Percentiles rank a stretch among this genome's conserved stretches.
phyloP scores from a whole-genome alignment of 495 filamentous ascomycete species.

The Aspergillus campestris region DNA sequence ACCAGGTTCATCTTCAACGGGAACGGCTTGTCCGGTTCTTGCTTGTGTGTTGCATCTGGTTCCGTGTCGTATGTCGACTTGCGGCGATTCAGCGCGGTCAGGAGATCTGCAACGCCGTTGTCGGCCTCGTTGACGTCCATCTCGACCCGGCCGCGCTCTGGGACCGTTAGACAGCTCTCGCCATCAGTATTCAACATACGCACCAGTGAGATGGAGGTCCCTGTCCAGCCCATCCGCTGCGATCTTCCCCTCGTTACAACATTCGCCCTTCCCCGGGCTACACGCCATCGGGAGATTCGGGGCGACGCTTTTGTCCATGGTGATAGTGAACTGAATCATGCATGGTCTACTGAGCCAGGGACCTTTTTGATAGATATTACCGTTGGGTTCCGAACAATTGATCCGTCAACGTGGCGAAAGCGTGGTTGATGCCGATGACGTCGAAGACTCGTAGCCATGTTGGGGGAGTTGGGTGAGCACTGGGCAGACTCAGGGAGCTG shows the following conservation, averaged over 20 bases:
- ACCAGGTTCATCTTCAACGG: conserved; percentile 61
- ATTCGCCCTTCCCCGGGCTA: not conserved
- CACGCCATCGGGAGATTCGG: not conserved
- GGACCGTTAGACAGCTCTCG: not conserved
- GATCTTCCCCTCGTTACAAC: not conserved
- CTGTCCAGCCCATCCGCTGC: not conserved
- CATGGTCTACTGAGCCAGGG: too few species aligned
- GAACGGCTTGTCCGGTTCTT: conserved; percentile 31
- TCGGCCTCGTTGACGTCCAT: not conserved
- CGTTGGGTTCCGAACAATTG: too few species aligned
- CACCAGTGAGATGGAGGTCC: not conserved
- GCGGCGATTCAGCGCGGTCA: not conserved
- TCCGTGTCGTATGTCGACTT: not conserved
- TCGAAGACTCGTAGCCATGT: too few species aligned
- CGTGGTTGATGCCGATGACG: too few species aligned
- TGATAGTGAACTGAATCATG: too few species aligned
- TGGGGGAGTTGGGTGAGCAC: too few species aligned
- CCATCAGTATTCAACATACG: too few species aligned
- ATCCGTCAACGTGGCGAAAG: too few species aligned
- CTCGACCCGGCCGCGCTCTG: conserved; percentile 1
- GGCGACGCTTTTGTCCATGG: not conserved
- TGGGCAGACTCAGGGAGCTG: too few species aligned
- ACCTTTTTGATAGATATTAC: too few species aligned
- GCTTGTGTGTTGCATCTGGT: conserved; percentile 42
- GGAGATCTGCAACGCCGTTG: not conserved